Evolutionary conservation across 2,329 filamentous ascomycete species (phyloP).

Genomic region (Cryphonectria parasitica): DNA sequence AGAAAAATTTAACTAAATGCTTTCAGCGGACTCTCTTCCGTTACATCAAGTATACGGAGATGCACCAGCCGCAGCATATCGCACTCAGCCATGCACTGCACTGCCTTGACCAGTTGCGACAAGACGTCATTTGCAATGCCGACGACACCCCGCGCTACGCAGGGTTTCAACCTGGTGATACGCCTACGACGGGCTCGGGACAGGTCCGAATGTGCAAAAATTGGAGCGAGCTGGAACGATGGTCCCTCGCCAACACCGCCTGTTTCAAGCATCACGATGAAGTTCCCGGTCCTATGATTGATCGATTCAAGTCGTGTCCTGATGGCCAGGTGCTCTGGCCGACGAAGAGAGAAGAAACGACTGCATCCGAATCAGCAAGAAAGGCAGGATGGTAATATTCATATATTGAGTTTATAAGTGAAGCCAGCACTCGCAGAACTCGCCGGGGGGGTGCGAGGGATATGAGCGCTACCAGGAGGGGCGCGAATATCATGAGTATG

Average conservation of each 20-base stretch:
- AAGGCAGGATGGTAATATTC: too few species aligned
- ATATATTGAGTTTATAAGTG: too few species aligned
- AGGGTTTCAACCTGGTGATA: conserved; percentile 30
- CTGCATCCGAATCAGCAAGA: too few species aligned
- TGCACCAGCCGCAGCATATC: not conserved
- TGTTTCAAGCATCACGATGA: conserved; percentile 1
- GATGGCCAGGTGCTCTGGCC: conserved; percentile 1
- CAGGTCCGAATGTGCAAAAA: conserved; percentile 36
- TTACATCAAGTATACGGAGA: not conserved
- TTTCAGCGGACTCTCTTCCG: conserved; percentile 3
- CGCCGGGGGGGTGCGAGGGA: too few species aligned
- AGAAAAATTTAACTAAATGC: too few species aligned
- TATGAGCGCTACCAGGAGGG: too few species aligned
- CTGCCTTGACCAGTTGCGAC: conserved; percentile 36
- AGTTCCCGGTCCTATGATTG: not conserved
- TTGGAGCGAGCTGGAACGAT: conserved; percentile 36
- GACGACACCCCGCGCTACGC: conserved; percentile 37
- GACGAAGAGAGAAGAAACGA: not conserved
- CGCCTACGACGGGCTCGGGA: conserved; percentile 30
- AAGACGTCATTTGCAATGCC: conserved; percentile 38
- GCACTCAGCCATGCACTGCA: conserved; percentile 27
- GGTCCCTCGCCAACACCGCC: conserved; percentile 14
- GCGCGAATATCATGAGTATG: too few species aligned
- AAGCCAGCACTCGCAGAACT: too few species aligned
- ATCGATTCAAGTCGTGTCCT: not conserved